Conservation (phyloP, 1,284 basidiomycete species). For the Gomphus bonarii region DNA sequence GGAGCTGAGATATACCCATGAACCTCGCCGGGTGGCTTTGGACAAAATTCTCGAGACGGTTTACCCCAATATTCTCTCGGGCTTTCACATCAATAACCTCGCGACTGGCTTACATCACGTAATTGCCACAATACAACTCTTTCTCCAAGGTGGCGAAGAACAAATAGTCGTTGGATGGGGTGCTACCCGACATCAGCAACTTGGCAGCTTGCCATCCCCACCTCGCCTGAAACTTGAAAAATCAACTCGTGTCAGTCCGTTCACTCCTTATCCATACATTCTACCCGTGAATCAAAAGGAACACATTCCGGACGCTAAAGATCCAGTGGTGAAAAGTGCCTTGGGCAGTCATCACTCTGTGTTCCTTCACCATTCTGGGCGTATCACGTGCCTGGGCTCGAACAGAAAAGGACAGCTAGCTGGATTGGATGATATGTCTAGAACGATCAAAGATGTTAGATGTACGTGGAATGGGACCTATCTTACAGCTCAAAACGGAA, state of each 20-base stretch:
- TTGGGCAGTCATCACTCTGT: slow-evolving; percentile 69
- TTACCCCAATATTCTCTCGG: background rate
- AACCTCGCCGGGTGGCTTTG: background rate
- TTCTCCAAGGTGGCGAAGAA: slow-evolving; percentile 15
- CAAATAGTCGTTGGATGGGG: slow-evolving; percentile 70
- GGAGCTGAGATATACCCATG: background rate
- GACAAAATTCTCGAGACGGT: background rate
- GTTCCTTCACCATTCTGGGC: slow-evolving; percentile 39
- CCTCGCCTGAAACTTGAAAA: slow-evolving; percentile 2
- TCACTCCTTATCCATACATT: slow-evolving; percentile 26
- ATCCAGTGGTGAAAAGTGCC: slow-evolving; percentile 27
- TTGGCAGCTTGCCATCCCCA: slow-evolving; percentile 31
- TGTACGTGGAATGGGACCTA: slow-evolving; percentile 86
- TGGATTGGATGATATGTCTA: slow-evolving; percentile 21
- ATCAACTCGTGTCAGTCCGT: slow-evolving; percentile 12
- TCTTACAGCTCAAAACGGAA: slow-evolving; percentile 23
- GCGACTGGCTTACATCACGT: slow-evolving; percentile 65
- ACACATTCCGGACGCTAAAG: background rate
- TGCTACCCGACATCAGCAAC: slow-evolving; percentile 68
- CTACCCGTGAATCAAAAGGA: slow-evolving; percentile 17
- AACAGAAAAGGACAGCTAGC: slow-evolving; percentile 61
- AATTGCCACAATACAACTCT: slow-evolving; percentile 23
- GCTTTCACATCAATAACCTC: slow-evolving; percentile 25
- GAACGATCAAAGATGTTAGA: slow-evolving; percentile 26
- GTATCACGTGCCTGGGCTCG: slow-evolving; percentile 47